These are phyloP conservation scores for Pythium guiyangense DNA, from an alignment of 352 stramenopile species.

Conservation along the genomic window DNA sequence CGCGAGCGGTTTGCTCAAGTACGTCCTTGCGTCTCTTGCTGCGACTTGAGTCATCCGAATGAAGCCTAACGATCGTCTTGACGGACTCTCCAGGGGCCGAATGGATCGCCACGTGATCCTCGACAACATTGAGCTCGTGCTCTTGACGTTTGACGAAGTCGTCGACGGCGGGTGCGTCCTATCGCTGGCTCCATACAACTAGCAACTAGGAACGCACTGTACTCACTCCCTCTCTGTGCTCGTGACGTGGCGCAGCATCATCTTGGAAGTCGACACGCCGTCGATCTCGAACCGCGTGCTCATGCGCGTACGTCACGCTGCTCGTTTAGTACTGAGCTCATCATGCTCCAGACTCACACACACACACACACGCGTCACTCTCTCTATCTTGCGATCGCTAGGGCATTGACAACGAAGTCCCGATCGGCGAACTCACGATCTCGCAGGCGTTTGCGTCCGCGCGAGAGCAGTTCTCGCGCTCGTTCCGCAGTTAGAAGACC, in stretches of 20 bases:
- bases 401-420: constrained; percentile 86
- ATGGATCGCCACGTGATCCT: constrained; percentile 87
- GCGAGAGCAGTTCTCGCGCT: constrained; percentile 85
- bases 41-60: no score
- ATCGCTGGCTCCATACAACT: no score
- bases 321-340: no score
- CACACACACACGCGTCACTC: neutral
- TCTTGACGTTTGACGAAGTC: constrained; percentile 89
- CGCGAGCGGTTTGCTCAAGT: constrained; percentile 86
- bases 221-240: no score
- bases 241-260: constrained; percentile 45
- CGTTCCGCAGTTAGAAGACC: constrained; percentile 73
- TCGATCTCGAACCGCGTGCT: constrained; percentile 89
- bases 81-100: constrained; percentile 40
- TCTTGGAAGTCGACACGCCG: constrained; percentile 85
- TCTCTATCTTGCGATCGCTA: constrained; percentile 13
- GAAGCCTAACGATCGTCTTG: no score
- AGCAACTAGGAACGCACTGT: neutral
- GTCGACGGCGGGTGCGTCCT: constrained; percentile 78
- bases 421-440: constrained; percentile 83
- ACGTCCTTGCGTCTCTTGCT: constrained; percentile 13
- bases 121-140: constrained; percentile 89
- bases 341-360: neutral
- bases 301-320: constrained; percentile 69
- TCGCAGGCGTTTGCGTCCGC: constrained; percentile 84